Evolutionary conservation across 2,329 filamentous ascomycete genomes (phyloP).

Genomic region (Talaromyces sp.): DNA sequence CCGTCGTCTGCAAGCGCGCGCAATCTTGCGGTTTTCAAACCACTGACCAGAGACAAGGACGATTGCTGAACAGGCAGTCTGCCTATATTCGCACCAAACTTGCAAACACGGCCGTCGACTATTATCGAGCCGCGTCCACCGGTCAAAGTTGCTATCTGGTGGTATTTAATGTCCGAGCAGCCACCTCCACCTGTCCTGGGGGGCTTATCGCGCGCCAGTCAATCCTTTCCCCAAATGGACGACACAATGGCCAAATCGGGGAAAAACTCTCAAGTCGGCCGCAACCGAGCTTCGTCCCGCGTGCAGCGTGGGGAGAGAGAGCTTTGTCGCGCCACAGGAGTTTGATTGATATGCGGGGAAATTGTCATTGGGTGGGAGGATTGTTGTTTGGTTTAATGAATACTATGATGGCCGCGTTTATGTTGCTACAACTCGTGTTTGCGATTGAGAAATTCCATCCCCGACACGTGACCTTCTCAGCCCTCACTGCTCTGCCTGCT

Average conservation of each 20-base stretch:
- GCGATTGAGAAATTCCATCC: no score
- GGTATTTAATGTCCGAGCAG: not conserved
- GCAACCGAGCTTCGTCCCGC: not conserved
- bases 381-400: not conserved
- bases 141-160: not conserved
- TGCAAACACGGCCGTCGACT: not conserved
- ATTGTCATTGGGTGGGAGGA: not conserved
- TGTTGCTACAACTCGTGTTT: not conserved
- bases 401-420: not conserved
- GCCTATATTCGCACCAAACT: conserved; percentile 52
- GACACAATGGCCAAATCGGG: not conserved
- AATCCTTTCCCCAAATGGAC: not conserved
- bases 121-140: not conserved
- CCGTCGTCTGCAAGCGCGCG: not conserved
- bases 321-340: not conserved
- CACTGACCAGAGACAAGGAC: conserved; percentile 46
- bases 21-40: conserved; percentile 16
- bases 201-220: not conserved
- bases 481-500: not conserved
- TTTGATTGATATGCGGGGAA: not conserved
- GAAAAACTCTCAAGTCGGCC: not conserved
- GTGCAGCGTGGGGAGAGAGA: not conserved
- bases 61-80: conserved; percentile 58
- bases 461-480: not conserved
- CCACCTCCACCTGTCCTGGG: not conserved